Evolutionary conservation across 495 filamentous ascomycete genomes (phyloP).

Genomic region (Aspergillus asperescens): DNA sequence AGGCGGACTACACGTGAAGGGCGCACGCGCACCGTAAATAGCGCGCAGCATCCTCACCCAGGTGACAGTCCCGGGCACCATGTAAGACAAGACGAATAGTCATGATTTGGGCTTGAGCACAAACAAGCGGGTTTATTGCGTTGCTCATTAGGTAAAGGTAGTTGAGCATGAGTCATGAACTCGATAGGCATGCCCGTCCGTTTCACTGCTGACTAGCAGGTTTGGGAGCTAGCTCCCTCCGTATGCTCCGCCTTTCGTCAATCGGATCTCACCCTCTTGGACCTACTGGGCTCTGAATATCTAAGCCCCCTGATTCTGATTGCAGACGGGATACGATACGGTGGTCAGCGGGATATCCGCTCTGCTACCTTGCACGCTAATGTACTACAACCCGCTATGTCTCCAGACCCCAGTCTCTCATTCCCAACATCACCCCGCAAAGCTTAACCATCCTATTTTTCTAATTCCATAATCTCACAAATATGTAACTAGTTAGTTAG

Average conservation of each 20-base stretch:
- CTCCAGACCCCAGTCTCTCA: too few relatives aligned
- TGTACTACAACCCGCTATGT: too few relatives aligned
- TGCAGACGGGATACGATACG: not conserved
- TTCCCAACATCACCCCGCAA: not conserved
- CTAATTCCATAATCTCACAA: too few relatives aligned
- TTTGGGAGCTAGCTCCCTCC: not conserved
- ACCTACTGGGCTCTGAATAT: not conserved
- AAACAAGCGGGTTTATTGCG: not conserved
- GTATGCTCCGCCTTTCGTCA: not conserved
- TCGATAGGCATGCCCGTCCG: not conserved
- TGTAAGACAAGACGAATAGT: not conserved
- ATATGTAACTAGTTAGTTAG: too few relatives aligned
- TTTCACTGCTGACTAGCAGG: not conserved
- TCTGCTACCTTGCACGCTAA: not conserved
- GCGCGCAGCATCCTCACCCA: conserved; percentile 4
- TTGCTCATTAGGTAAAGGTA: not conserved
- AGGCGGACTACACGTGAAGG: conserved; percentile 19
- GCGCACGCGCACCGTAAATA: conserved; percentile 17
- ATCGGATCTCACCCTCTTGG: not conserved
- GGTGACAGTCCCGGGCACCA: conserved; percentile 6
- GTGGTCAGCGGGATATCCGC: not conserved
- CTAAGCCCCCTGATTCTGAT: not conserved
- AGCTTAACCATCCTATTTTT: too few relatives aligned
- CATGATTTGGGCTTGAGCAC: not conserved
- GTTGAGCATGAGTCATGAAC: not conserved